Base-by-base conservation (phyloP, 2,329 filamentous ascomycete species). In the Diplodia intermedia region DNA sequence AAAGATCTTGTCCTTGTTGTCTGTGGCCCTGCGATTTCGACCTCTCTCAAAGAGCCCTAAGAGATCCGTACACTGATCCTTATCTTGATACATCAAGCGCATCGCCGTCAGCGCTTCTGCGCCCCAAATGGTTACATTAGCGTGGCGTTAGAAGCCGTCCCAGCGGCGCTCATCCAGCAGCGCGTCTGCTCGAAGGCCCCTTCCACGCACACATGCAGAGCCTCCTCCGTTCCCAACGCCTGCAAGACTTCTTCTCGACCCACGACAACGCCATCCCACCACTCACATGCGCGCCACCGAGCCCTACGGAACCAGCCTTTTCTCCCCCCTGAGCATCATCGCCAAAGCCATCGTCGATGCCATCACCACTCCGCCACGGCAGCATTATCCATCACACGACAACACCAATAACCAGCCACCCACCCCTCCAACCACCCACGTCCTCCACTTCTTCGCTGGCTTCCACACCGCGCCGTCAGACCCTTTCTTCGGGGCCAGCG, bases 261-360 rank as follows among this genome's bases (percentile, higher is more conserved):
- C 52, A n/a, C 26, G 15, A 14, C 23, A 54, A 15, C 26, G 23
- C 52, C 52, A 11, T 54, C 52, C 26, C 33, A 20, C 52, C 52
- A 31, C 52, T 54, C 52, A 33, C 26, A 4, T 54, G 52, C 52
- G 52, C 52, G 23, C 26, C 26, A 31, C 26, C 26, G 52, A 54
- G 26, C 52, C 26, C 7, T 54, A 54, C n/a, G 52, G 8, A 7
- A 14, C 23, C 52, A 26, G 52, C 11, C 52, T 54, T 14, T 54
- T 54, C 52, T 14, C 52, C 14, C 52, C 26, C 4, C 52, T 54
- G 26, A 54, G 52, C 52, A 54, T 54, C 52, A 29, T 54, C 52
- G 52, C 52, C 26, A 54, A 54, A 54, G 52, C 52, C 52, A 5
- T 54, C 52, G 23, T 54, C 26, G 52, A 54, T 11, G 52, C 52